phyloP scores from a whole-genome alignment of 345 rosid genomes.

The Firmiana major region DNA sequence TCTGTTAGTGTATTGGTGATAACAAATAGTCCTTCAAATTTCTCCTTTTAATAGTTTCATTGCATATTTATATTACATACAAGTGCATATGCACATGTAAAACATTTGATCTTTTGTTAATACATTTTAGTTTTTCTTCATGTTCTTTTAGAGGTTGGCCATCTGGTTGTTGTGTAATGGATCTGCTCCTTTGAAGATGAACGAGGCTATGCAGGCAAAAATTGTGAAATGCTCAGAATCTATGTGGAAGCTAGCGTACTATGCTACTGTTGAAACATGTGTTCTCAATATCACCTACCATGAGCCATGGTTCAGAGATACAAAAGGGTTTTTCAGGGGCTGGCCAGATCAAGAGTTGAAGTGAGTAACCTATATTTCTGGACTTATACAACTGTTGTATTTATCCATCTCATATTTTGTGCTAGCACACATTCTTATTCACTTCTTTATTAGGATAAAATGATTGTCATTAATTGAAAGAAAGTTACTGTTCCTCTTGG shows the following conservation, averaged over 20 bases:
- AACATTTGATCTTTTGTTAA: slow-evolving; percentile 10
- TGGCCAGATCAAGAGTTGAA: slow-evolving; percentile 91
- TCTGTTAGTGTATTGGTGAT: background rate
- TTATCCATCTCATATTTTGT: background rate
- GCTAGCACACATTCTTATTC: background rate
- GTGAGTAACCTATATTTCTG: slow-evolving; percentile 43
- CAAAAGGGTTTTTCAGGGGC: slow-evolving; percentile 54
- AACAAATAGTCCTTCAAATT: background rate
- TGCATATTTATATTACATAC: background rate
- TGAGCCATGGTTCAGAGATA: slow-evolving; percentile 78
- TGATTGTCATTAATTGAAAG: background rate
- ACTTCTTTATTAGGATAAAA: background rate
- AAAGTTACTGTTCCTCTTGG: background rate
- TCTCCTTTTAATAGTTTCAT: background rate
- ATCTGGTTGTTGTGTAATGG: slow-evolving; percentile 49
- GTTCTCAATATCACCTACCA: slow-evolving; percentile 45
- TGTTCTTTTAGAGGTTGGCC: slow-evolving; percentile 51
- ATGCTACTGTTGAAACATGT: slow-evolving; percentile 57
- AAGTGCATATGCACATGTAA: background rate
- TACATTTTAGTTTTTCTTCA: background rate
- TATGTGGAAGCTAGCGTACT: slow-evolving; percentile 82
- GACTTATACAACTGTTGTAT: slow-evolving; percentile 1
- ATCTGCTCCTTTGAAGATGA: slow-evolving; percentile 39
- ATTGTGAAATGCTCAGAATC: slow-evolving; percentile 80
- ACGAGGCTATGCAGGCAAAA: slow-evolving; percentile 46